These are phyloP conservation scores for Acorus gramineus DNA, from an alignment of 106 monocot species.

Conservation along the genomic window DNA sequence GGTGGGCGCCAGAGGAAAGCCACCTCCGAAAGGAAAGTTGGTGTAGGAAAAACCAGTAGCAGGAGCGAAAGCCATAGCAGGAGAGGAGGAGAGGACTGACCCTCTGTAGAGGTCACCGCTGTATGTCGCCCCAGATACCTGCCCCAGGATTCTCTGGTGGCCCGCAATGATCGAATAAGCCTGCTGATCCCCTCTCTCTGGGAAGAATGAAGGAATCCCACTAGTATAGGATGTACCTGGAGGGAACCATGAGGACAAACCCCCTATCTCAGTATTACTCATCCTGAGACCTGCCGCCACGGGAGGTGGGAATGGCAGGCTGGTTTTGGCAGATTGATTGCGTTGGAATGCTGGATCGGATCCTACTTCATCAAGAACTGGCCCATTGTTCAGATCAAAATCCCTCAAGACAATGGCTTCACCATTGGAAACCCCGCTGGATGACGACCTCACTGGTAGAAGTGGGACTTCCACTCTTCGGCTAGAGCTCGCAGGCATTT, in stretches of 20 bases:
- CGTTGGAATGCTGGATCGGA: constrained; percentile 11
- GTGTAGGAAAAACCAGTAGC: constrained; percentile 37
- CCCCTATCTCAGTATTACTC: constrained; percentile 27
- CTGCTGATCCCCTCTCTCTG: constrained; percentile 28
- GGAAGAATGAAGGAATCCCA: constrained; percentile 31
- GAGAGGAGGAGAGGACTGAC: constrained; percentile 23
- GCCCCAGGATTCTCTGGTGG: constrained; percentile 27
- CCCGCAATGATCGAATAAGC: constrained; percentile 32
- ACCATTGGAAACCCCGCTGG: constrained; percentile 15
- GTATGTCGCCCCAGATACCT: constrained; percentile 17
- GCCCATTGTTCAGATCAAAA: constrained; percentile 66
- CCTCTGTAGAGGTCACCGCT: constrained; percentile 37
- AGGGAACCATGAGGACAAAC: constrained; percentile 44
- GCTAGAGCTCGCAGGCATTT: constrained; percentile 19
- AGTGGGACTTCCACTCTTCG: constrained; percentile 18
- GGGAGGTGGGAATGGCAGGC: constrained; percentile 20
- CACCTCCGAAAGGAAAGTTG: constrained; percentile 31
- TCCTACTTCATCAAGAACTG: constrained; percentile 33
- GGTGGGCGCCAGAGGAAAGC: constrained; percentile 27
- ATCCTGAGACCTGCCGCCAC: constrained; percentile 24
- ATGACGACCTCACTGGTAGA: constrained; percentile 13
- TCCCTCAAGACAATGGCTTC: constrained; percentile 29
- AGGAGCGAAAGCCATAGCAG: constrained; percentile 33
- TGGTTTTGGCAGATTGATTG: constrained; percentile 21
- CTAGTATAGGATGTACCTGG: constrained; percentile 32